Evolutionary conservation across 2,329 filamentous ascomycete genomes (phyloP).

Genomic region (Periconia macrospinosa): DNA sequence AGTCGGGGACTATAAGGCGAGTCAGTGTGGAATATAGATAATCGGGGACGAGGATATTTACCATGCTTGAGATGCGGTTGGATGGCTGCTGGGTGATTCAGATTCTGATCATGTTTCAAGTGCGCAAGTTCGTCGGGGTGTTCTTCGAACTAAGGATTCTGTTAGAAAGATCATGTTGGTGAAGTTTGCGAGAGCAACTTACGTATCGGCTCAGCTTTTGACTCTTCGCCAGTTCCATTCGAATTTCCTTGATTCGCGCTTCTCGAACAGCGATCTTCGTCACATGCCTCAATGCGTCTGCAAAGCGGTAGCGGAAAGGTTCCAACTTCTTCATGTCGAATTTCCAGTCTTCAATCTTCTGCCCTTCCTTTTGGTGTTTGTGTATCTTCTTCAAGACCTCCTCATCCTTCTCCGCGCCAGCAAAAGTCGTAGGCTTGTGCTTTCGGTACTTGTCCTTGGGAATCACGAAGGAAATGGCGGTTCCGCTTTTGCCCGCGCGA

Average conservation of each 20-base stretch:
- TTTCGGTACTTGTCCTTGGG: slow-evolving; percentile 81
- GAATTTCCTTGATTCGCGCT: slow-evolving; percentile 82
- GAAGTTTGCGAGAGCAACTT: not conserved
- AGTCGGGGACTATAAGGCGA: slow-evolving; percentile 70
- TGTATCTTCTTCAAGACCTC: slow-evolving; percentile 78
- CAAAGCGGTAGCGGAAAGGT: slow-evolving; percentile 85
- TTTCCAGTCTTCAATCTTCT: slow-evolving; percentile 84
- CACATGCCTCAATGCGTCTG: slow-evolving; percentile 86
- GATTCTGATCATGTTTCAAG: slow-evolving; percentile 85
- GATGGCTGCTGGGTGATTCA: slow-evolving; percentile 73
- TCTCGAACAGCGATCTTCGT: slow-evolving; percentile 89
- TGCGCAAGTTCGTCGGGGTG: slow-evolving; percentile 88
- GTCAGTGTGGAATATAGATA: not conserved
- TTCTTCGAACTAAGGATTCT: slow-evolving; percentile 73
- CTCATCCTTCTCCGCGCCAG: slow-evolving; percentile 65
- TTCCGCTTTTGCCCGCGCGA: slow-evolving; percentile 85
- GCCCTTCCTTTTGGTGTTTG: slow-evolving; percentile 78
- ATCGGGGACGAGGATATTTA: not conserved
- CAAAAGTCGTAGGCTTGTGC: slow-evolving; percentile 81
- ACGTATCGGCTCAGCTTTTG: slow-evolving; percentile 78
- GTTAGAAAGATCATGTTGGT: not conserved
- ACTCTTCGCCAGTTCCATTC: slow-evolving; percentile 86
- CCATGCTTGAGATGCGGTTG: slow-evolving; percentile 77
- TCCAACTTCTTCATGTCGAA: slow-evolving; percentile 96
- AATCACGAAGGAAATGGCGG: slow-evolving; percentile 93